phyloP scores from a whole-genome alignment of 805 yeast genomes.

The Pichia rugopelliculosa region DNA sequence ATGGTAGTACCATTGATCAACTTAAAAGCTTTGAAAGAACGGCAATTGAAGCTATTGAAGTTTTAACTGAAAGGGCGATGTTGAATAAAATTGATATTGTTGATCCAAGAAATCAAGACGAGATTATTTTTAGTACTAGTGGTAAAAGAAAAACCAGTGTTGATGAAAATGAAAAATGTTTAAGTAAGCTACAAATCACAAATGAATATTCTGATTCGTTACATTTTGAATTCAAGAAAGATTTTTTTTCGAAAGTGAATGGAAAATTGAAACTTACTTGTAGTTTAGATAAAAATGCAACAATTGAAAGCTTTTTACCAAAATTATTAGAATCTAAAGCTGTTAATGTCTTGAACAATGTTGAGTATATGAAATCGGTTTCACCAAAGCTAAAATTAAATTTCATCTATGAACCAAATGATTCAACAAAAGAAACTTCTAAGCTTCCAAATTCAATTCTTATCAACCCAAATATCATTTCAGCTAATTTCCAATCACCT shows the following conservation, averaged over 20 bases:
- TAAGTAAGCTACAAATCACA: background rate
- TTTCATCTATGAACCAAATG: background rate
- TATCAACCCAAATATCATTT: conserved; percentile 12
- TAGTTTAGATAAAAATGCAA: conserved; percentile 1
- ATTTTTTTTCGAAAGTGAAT: conserved; percentile 8
- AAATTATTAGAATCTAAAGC: background rate
- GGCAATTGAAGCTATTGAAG: conserved; percentile 8
- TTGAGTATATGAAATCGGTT: background rate
- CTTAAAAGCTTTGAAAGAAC: conserved; percentile 7
- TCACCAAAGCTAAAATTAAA: background rate
- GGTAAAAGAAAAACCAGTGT: conserved; percentile 1
- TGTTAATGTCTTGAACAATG: background rate
- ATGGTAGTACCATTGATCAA: conserved; percentile 10
- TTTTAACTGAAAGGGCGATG: conserved; percentile 8
- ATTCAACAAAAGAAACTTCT: background rate
- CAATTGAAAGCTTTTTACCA: conserved; percentile 3
- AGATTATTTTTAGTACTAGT: conserved; percentile 7
- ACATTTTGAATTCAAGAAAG: conserved; percentile 5
- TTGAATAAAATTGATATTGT: background rate
- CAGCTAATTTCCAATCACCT: conserved; percentile 13
- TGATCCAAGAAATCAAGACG: conserved; percentile 6
- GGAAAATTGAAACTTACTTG: conserved; percentile 5
- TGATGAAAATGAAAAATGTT: background rate
- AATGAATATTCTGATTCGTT: background rate
- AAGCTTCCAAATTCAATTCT: conserved; percentile 5